Percentiles rank a stretch among this genome's conserved stretches.
phyloP scores from a whole-genome alignment of 2,329 filamentous ascomycete species.

The Venturiaceae sp. region DNA sequence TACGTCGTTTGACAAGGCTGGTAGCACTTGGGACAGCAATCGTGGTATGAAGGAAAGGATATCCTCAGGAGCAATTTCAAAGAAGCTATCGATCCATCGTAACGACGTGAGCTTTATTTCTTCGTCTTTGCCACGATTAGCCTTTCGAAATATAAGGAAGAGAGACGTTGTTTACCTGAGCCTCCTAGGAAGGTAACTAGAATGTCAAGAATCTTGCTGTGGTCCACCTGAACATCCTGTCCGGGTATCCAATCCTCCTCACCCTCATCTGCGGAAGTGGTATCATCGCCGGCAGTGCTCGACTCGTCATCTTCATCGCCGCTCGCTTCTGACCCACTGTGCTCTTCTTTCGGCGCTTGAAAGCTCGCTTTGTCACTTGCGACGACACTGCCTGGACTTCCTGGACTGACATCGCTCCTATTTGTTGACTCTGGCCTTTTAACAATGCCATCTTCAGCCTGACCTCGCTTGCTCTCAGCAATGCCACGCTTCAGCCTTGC shows the following conservation, averaged over 20 bases:
- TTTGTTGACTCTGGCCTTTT: conserved; percentile 57
- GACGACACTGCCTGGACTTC: conserved; percentile 19
- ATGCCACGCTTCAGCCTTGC: conserved; percentile 87
- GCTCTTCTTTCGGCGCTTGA: neutral
- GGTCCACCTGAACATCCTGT: conserved; percentile 91
- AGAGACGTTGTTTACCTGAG: conserved; percentile 44
- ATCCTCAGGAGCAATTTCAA: conserved; percentile 95
- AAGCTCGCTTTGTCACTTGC: conserved; percentile 12
- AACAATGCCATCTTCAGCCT: conserved; percentile 51
- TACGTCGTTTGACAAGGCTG: conserved; percentile 85
- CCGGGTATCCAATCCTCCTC: conserved; percentile 97
- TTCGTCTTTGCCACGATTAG: conserved; percentile 51
- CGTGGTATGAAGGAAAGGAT: conserved; percentile 91
- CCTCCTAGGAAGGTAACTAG: conserved; percentile 82
- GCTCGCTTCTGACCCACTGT: conserved; percentile 13
- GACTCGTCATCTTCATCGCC: conserved; percentile 42
- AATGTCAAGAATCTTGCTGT: conserved; percentile 85
- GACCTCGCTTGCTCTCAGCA: conserved; percentile 66
- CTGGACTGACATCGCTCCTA: conserved; percentile 17
- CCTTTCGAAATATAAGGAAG: conserved; percentile 1
- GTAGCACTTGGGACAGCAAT: conserved; percentile 82
- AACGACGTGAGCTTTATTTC: conserved; percentile 85
- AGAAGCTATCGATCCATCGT: conserved; percentile 91
- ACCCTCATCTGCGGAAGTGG: conserved; percentile 34
- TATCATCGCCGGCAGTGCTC: conserved; percentile 45